Evolutionary conservation across 2,329 filamentous ascomycete species (phyloP).

Genomic region (Aphanocladium album): DNA sequence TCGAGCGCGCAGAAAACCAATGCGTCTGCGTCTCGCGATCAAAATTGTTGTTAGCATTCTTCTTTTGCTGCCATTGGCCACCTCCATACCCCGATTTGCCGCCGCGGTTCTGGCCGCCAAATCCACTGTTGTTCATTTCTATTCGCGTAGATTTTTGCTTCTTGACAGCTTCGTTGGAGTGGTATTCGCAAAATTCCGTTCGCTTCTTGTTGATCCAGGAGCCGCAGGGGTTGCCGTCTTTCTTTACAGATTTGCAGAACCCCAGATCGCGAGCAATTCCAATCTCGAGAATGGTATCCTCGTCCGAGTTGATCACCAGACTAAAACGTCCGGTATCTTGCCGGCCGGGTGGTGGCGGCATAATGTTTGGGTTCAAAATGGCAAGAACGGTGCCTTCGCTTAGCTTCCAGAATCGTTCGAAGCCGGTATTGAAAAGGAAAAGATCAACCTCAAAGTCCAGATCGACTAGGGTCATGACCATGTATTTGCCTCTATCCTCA

Average conservation of each 20-base stretch:
- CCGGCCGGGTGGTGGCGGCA: slow-evolving; percentile 75
- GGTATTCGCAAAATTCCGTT: slow-evolving; percentile 89
- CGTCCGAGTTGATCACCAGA: slow-evolving; percentile 76
- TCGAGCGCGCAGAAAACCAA: slow-evolving; percentile 47
- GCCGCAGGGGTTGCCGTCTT: slow-evolving; percentile 75
- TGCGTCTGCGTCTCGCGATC: slow-evolving; percentile 55
- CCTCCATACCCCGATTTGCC: slow-evolving; percentile 17
- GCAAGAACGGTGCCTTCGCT: slow-evolving; percentile 85
- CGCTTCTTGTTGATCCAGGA: slow-evolving; percentile 84
- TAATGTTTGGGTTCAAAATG: slow-evolving; percentile 83
- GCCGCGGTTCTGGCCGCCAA: slow-evolving; percentile 29
- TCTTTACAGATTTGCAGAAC: slow-evolving; percentile 79
- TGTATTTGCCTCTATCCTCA: slow-evolving; percentile 74
- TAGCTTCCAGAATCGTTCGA: slow-evolving; percentile 92
- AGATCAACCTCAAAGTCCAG: slow-evolving; percentile 87
- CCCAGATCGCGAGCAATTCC: slow-evolving; percentile 80
- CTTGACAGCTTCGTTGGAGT: slow-evolving; percentile 75
- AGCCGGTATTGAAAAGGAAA: slow-evolving; percentile 86
- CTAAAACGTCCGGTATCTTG: slow-evolving; percentile 79
- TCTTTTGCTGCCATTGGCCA: slow-evolving; percentile 19
- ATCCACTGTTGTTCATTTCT: slow-evolving; percentile 71
- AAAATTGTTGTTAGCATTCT: slow-evolving; percentile 37
- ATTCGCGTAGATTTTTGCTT: slow-evolving; percentile 62
- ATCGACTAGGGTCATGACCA: slow-evolving; percentile 84
- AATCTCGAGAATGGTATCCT: slow-evolving; percentile 85